Evolutionary conservation across 768 basidiomycete genomes (phyloP).

Genomic region (Kwoniella pini): DNA sequence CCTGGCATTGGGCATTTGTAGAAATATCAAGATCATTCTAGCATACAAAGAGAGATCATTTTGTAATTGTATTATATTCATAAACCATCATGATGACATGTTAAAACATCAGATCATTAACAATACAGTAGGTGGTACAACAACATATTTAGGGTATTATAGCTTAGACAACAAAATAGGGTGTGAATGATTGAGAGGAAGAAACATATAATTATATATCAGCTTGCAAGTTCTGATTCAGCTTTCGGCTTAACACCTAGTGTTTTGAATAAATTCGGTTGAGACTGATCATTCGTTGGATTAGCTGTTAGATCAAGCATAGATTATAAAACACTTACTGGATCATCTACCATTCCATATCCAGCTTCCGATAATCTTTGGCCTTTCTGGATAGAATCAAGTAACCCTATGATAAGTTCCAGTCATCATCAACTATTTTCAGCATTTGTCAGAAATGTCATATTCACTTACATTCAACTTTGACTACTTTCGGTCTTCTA

Average conservation of each 20-base stretch:
- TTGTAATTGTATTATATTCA: constrained; percentile 6
- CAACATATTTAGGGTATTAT: no score
- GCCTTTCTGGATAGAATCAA: constrained; percentile 42
- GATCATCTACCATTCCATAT: constrained; percentile 43
- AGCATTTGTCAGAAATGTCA: neutral
- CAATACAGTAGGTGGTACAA: no score
- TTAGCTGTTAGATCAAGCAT: constrained; percentile 1
- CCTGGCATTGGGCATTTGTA: no score
- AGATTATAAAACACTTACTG: constrained; percentile 25
- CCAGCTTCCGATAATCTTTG: constrained; percentile 36
- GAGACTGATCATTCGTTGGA: constrained; percentile 20
- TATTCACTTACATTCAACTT: constrained; percentile 40
- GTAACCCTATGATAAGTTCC: constrained; percentile 27
- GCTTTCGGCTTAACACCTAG: constrained; percentile 33
- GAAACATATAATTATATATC: no score
- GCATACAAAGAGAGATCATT: no score
- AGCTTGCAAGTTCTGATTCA: constrained; percentile 2
- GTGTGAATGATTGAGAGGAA: neutral
- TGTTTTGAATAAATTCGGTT: constrained; percentile 33
- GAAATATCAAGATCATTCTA: no score
- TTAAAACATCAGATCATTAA: no score
- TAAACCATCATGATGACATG: constrained; percentile 10
- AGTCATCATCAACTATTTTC: neutral
- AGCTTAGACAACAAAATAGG: neutral
- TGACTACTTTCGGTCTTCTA: constrained; percentile 41